Percentiles rank a stretch among this genome's conserved stretches.
phyloP scores from a whole-genome alignment of 306 rosid species.

The Trichosanthes cucumerina region DNA sequence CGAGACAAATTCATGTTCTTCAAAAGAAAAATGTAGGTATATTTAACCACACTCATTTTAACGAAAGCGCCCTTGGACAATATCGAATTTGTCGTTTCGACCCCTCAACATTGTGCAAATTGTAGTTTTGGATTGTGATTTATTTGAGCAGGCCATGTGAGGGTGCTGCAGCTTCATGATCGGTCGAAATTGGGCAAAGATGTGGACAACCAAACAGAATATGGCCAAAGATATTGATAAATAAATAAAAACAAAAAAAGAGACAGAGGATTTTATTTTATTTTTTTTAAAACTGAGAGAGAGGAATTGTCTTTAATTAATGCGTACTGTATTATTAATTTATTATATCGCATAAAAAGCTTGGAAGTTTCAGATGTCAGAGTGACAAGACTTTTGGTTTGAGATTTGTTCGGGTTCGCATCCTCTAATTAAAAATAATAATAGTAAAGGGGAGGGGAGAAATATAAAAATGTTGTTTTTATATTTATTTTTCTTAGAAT shows the following conservation, averaged over 20 bases:
- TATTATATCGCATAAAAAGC: not conserved
- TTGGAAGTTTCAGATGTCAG: not conserved
- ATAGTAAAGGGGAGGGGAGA: too few species aligned
- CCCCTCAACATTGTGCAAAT: not conserved
- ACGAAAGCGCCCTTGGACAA: not conserved
- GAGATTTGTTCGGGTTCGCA: not conserved
- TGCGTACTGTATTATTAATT: not conserved
- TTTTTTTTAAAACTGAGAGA: not conserved
- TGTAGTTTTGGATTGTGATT: not conserved
- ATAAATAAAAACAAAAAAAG: not conserved
- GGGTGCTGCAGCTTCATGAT: not conserved
- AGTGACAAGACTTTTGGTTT: not conserved
- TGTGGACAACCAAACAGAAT: not conserved
- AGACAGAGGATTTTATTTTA: not conserved
- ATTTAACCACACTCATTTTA: too few species aligned
- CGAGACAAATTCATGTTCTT: too few species aligned
- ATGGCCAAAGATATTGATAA: not conserved
- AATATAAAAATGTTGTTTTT: not conserved
- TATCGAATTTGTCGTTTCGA: not conserved
- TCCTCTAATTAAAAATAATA: not conserved
- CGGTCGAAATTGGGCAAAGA: not conserved
- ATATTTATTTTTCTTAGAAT: not conserved
- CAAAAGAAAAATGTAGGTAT: too few species aligned
- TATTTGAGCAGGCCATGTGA: conserved; percentile 4
- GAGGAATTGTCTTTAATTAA: not conserved